Conservation (phyloP, 2,329 filamentous ascomycete species). For the Orbilia javanica region DNA sequence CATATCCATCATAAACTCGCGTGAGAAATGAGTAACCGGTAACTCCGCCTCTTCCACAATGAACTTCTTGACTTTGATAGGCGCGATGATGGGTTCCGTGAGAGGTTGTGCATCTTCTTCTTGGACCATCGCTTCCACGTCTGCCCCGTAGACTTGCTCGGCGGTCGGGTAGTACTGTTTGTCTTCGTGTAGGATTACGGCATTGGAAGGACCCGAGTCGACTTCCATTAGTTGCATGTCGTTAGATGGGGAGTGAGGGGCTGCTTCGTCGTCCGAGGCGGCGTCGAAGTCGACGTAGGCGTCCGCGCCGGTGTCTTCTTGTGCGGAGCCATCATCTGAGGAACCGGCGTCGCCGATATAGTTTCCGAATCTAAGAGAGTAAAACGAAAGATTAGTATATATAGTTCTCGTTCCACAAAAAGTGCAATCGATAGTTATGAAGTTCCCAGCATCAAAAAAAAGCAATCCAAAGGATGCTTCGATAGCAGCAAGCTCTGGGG, state of each 20-base stretch:
- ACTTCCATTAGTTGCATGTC: conserved; percentile 94
- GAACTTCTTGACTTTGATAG: conserved; percentile 95
- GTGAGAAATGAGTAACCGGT: conserved; percentile 69
- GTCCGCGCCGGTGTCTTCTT: conserved; percentile 80
- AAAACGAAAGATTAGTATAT: conserved; percentile 40
- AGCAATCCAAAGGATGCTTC: background rate
- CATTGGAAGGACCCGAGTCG: conserved; percentile 89
- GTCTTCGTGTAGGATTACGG: conserved; percentile 97
- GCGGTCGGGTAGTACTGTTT: conserved; percentile 99
- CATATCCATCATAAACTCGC: conserved; percentile 86
- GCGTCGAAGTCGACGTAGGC: conserved; percentile 75
- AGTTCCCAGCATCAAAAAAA: conserved; percentile 20
- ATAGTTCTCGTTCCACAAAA: conserved; percentile 1
- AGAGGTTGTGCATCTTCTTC: conserved; percentile 97
- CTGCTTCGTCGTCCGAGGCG: conserved; percentile 73
- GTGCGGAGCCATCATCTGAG: conserved; percentile 80
- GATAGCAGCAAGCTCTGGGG: background rate
- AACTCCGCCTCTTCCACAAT: conserved; percentile 91
- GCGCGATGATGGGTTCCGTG: conserved; percentile 91
- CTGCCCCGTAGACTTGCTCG: conserved; percentile 90
- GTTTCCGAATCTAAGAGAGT: conserved; percentile 85
- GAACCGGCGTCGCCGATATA: conserved; percentile 93
- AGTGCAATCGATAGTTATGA: background rate
- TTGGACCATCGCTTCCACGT: conserved; percentile 94
- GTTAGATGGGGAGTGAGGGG: conserved; percentile 64